These are phyloP conservation scores for Elsinoe perseae DNA, from an alignment of 2,329 filamentous ascomycete species.

Conservation along the genomic window DNA sequence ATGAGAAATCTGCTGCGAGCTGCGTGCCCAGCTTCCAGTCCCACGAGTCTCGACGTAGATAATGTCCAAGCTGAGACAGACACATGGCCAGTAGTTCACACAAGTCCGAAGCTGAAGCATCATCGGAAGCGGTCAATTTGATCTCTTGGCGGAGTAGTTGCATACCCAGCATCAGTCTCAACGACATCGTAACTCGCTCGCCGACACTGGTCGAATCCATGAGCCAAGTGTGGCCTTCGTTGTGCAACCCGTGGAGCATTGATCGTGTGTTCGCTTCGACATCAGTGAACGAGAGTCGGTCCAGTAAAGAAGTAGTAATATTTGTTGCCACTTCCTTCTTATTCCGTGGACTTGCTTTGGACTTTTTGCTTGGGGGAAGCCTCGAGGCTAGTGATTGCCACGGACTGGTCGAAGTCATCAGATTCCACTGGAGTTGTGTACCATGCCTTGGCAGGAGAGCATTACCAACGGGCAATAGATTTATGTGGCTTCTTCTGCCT, in stretches of 20 bases:
- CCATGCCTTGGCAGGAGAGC: not conserved
- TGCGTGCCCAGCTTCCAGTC: conserved; percentile 44
- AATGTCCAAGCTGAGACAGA: conserved; percentile 70
- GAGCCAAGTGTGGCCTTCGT: conserved; percentile 17
- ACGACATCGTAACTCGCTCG: conserved; percentile 32
- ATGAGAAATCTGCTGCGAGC: conserved; percentile 54
- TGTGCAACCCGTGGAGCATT: conserved; percentile 12
- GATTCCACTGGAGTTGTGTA: not conserved
- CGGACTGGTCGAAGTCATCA: not conserved
- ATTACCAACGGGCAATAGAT: not conserved
- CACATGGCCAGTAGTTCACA: conserved; percentile 53
- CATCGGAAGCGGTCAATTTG: conserved; percentile 49
- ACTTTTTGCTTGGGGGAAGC: not conserved
- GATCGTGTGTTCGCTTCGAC: conserved; percentile 18
- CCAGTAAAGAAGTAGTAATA: not conserved
- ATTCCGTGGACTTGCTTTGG: not conserved
- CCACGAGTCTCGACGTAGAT: conserved; percentile 70
- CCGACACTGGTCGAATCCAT: conserved; percentile 39
- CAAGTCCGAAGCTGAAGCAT: not conserved
- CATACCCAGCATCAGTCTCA: conserved; percentile 52
- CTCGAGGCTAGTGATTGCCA: not conserved
- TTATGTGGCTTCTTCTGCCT: conserved; percentile 7
- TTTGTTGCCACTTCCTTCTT: not conserved
- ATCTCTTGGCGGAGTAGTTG: conserved; percentile 86
- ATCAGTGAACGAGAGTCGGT: conserved; percentile 12